Base-by-base conservation (phyloP, 2,329 filamentous ascomycete genomes). In the Trichophyton mentagrophytes region DNA sequence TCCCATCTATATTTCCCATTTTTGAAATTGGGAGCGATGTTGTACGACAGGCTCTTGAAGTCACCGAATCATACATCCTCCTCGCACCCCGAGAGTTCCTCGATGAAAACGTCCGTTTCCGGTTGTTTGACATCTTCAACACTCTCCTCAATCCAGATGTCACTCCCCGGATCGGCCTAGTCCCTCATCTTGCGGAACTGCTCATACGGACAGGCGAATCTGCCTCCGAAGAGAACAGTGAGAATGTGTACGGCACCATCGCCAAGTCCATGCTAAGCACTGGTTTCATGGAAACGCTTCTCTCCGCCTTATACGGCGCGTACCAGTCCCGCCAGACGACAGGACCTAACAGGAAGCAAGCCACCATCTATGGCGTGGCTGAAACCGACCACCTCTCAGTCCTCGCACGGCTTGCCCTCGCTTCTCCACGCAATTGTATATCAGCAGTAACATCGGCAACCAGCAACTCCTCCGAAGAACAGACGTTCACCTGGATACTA, bases 341-440 rank as follows among this genome's bases (percentile, higher is more conserved):
- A 0, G 92, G 93, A 0, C 91, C 92, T 0, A 88, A 89, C 68
- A 81, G 82, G 27, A 87, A 82, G 65, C 79, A 83, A 20, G 82
- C 85, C 46, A 82, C 83, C 33, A 82, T 96, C 38, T 86, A 87
- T 66, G 84, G 85, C 11, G 80, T 90, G 9, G 85, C 88, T 0
- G 85, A 96, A 69, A 88, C 88, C 0, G 89, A 96, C 69, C 96
- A 95, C 71, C 87, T 95, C 69, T 82, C 84, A 3, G 84, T 97
- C 1, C 79, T 99, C 1, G 86, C 89, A 1, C 86, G 91, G 1
- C 80, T 97, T 15, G 83, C 86, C 0, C 76, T 95, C 1, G 85
- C 85, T 0, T 87, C 87, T 42, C 89, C 91, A 0, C 74, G 74
- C 1, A 77, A 88, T 1, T 87, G 96, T 65, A 76, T 85, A 11